Conservation (phyloP, 1,139 yeast species). For the Scheffersomyces illinoinensis region DNA sequence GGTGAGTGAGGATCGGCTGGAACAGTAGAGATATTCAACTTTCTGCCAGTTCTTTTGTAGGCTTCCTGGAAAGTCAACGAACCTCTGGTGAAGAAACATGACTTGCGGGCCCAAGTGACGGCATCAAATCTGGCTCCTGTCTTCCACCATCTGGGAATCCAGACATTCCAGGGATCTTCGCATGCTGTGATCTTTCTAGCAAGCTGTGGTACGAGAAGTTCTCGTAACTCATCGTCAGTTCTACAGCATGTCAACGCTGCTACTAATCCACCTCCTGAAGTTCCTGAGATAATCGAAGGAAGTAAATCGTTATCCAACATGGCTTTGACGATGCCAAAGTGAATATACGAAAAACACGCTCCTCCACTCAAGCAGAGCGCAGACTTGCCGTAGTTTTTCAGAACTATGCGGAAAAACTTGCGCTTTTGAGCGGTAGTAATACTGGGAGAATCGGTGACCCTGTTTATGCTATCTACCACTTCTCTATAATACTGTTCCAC, state of each 20-base stretch:
- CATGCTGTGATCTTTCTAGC: slow-evolving; percentile 73
- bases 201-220: slow-evolving; percentile 59
- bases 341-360: slow-evolving; percentile 76
- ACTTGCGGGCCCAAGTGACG: slow-evolving; percentile 69
- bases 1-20: slow-evolving; percentile 86
- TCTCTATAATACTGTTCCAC: slow-evolving; percentile 58
- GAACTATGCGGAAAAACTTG: slow-evolving; percentile 56
- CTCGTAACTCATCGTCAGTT: slow-evolving; percentile 63
- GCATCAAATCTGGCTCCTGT: slow-evolving; percentile 84
- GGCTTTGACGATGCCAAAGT: slow-evolving; percentile 76
- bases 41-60: slow-evolving; percentile 64
- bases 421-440: slow-evolving; percentile 45
- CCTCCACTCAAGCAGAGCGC: slow-evolving; percentile 81
- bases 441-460: slow-evolving; percentile 38
- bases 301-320: slow-evolving; percentile 63
- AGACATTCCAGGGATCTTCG: slow-evolving; percentile 60
- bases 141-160: slow-evolving; percentile 65
- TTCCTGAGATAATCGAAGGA: slow-evolving; percentile 74
- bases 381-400: slow-evolving; percentile 69
- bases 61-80: slow-evolving; percentile 74
- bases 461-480: slow-evolving; percentile 49
- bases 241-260: slow-evolving; percentile 75
- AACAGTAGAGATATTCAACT: slow-evolving; percentile 72
- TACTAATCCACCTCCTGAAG: slow-evolving; percentile 82
- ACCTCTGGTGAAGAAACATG: slow-evolving; percentile 71